Evolutionary conservation across 345 rosid genomes (phyloP).

Genomic region (Clarkia xantiana): DNA sequence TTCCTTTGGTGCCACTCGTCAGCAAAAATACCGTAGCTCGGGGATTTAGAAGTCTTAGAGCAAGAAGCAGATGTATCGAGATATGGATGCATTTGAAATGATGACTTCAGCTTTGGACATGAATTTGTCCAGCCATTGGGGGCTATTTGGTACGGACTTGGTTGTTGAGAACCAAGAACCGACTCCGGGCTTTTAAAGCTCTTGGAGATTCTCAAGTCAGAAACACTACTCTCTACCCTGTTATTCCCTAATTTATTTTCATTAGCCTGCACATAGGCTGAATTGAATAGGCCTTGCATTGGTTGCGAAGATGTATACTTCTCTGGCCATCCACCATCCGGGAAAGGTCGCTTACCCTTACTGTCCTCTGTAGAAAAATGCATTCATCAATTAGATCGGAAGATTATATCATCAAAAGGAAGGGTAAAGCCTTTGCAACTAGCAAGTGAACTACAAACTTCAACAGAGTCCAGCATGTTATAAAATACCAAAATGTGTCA

Average conservation of each 20-base stretch:
- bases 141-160: slow-evolving; percentile 24
- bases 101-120: slow-evolving; percentile 30
- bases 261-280: slow-evolving; percentile 21
- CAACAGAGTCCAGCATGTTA: too few species aligned
- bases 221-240: slow-evolving; percentile 25
- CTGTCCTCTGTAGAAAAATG: slow-evolving; percentile 32
- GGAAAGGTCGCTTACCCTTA: slow-evolving; percentile 29
- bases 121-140: slow-evolving; percentile 14
- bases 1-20: slow-evolving; percentile 32
- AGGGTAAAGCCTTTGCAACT: too few species aligned
- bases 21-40: slow-evolving; percentile 38
- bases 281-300: slow-evolving; percentile 23
- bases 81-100: slow-evolving; percentile 30
- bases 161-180: slow-evolving; percentile 29
- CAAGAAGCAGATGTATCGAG: too few species aligned
- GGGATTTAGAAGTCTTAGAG: slow-evolving; percentile 29
- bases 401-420: too few species aligned
- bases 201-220: slow-evolving; percentile 27
- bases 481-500: too few species aligned
- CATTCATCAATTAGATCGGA: not conserved
- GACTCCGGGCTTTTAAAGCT: slow-evolving; percentile 37
- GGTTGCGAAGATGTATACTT: slow-evolving; percentile 37
- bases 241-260: slow-evolving; percentile 12
- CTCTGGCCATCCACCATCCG: slow-evolving; percentile 25
- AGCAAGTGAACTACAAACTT: too few species aligned